phyloP scores from a whole-genome alignment of 106 monocot genomes.

The Dendrobium catenatum region DNA sequence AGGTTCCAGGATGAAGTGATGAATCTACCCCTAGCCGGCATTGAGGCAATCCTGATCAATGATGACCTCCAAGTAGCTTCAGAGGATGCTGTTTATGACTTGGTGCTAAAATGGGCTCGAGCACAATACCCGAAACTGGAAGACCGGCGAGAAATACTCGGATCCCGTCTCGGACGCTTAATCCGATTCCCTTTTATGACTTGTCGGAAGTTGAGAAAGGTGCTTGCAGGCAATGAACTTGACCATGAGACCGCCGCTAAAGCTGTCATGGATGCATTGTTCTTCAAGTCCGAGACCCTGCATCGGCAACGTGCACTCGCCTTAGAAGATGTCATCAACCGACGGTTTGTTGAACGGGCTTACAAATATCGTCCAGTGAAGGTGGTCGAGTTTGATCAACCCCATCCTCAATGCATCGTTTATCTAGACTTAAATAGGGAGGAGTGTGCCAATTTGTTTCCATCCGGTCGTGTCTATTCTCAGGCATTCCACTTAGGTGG shows the following conservation, averaged over 20 bases:
- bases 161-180: slow-evolving; percentile 39
- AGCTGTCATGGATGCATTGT: slow-evolving; percentile 55
- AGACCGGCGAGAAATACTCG: slow-evolving; percentile 50
- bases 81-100: slow-evolving; percentile 67
- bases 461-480: slow-evolving; percentile 59
- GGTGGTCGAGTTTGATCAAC: slow-evolving; percentile 59
- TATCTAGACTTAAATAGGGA: slow-evolving; percentile 60
- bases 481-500: slow-evolving; percentile 74
- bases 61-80: slow-evolving; percentile 75
- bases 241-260: slow-evolving; percentile 57
- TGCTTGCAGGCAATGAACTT: slow-evolving; percentile 44
- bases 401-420: slow-evolving; percentile 71
- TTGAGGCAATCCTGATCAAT: slow-evolving; percentile 56
- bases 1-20: slow-evolving; percentile 72
- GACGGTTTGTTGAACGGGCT: slow-evolving; percentile 44
- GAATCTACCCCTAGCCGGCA: slow-evolving; percentile 54
- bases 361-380: slow-evolving; percentile 77
- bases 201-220: slow-evolving; percentile 54
- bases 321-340: slow-evolving; percentile 28
- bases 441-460: slow-evolving; percentile 53
- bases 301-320: slow-evolving; percentile 51
- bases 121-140: slow-evolving; percentile 48
- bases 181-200: slow-evolving; percentile 67
- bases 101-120: slow-evolving; percentile 64
- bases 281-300: slow-evolving; percentile 65